These are phyloP conservation scores for Pseudophaeomoniella oleicola DNA, from an alignment of 2,329 filamentous ascomycete species.

Conservation along the genomic window DNA sequence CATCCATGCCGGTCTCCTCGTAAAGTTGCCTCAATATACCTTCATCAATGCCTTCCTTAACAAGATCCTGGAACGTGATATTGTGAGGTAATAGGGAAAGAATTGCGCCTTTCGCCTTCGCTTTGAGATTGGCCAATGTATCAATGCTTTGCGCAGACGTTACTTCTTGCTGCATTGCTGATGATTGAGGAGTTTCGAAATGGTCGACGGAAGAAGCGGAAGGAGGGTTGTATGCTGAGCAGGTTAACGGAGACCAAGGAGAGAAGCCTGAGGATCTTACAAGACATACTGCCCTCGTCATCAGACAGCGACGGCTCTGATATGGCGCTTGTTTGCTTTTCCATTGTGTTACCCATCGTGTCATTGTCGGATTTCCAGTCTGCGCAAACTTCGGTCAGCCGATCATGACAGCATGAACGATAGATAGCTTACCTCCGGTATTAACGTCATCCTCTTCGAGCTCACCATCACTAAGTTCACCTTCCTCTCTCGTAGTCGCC, in stretches of 20 bases:
- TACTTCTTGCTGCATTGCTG: background rate
- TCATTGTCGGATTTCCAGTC: background rate
- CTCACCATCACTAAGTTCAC: conserved; percentile 60
- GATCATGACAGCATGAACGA: background rate
- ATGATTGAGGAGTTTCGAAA: background rate
- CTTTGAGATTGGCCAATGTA: conserved; percentile 7
- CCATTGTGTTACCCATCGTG: background rate
- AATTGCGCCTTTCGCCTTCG: conserved; percentile 50
- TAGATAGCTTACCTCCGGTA: background rate
- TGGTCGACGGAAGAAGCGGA: conserved; percentile 1
- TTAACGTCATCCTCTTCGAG: conserved; percentile 33
- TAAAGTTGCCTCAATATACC: conserved; percentile 51
- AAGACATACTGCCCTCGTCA: background rate
- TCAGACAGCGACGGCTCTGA: background rate
- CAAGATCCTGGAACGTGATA: conserved; percentile 58
- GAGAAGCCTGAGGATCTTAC: background rate
- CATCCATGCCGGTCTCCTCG: conserved; percentile 51
- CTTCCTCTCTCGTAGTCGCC: conserved; percentile 46
- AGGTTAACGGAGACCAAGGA: background rate
- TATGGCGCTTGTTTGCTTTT: background rate
- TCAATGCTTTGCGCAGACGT: background rate
- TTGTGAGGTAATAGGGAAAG: conserved; percentile 47
- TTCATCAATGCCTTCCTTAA: conserved; percentile 58
- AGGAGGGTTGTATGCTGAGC: conserved; percentile 2
- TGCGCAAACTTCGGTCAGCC: background rate